Conservation (phyloP, 345 rosid genomes). For the Moringa oleifera region DNA sequence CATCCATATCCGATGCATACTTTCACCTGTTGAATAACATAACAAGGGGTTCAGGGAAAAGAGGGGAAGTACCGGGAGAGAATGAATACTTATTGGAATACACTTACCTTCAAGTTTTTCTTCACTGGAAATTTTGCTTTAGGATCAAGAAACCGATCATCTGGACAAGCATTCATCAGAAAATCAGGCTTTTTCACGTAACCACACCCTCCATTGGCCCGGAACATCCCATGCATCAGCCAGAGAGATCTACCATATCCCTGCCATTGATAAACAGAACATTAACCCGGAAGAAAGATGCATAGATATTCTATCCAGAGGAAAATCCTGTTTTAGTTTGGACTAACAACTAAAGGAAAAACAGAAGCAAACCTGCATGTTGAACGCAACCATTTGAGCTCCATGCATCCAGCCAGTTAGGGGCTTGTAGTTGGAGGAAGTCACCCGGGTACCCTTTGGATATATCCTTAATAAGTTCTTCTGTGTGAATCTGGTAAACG, state of each 20-base stretch:
- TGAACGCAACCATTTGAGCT: constrained; percentile 88
- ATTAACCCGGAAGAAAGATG: neutral
- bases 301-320: neutral
- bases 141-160: constrained; percentile 39
- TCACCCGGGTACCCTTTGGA: constrained; percentile 61
- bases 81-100: neutral
- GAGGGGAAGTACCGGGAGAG: neutral
- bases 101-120: constrained; percentile 44
- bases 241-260: constrained; percentile 71
- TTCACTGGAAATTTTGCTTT: constrained; percentile 33
- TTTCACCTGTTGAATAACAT: constrained; percentile 32
- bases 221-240: constrained; percentile 83
- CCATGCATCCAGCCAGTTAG: constrained; percentile 74
- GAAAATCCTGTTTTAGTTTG: neutral
- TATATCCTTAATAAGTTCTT: constrained; percentile 64
- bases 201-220: constrained; percentile 58
- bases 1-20: constrained; percentile 74
- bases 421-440: constrained; percentile 72
- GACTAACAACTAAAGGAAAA: constrained; percentile 1
- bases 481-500: constrained; percentile 54
- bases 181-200: constrained; percentile 63
- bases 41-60: neutral
- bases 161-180: constrained; percentile 30
- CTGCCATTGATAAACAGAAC: no score
- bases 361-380: constrained; percentile 61